Base-by-base conservation (phyloP, 129 eudicot species). In the carrot (Daucus carota) region DNA sequence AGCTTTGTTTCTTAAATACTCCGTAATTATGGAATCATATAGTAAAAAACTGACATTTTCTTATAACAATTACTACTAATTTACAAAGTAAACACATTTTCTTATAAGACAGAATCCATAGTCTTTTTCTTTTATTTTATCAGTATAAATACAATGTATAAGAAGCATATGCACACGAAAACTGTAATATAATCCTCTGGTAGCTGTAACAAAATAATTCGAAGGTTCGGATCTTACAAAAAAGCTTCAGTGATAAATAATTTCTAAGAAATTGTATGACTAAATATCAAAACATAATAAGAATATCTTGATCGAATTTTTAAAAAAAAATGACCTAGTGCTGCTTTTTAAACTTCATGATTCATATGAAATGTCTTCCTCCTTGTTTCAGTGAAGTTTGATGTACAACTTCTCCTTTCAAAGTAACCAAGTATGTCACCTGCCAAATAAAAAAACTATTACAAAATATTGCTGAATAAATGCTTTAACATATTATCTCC, bases 391-490 rank as follows among this genome's bases (percentile, higher is more conserved):
- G 15, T 43, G 85, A 77, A 48, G 79, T 29, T 78, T 70, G 73
- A 54, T 81, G 79, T 66, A 79, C 76, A 47, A 83, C 66, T 60
- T 75, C 87, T 57, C 92, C 96, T 28, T 78, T 81, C 71, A 82
- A 74, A 73, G 73, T 75, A 77, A 88, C 87, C 26, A 78, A 79
- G 72, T 86, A 90, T 3, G 96, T 82, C 43, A 74, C 88, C 96
- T 90, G 86, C 80, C 71, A 59, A 43, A 59, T 8, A 47, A 54
- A 72, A 31, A 72, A 16, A 16, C 54, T n/a, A 15, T 47, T n/a
- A 54, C 4, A 54, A 8, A 1, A 14, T 8, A 28, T 22, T 22
- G 62, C 8, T 52, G 0, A 9, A 52, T 22, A 77, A 33, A 77
- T 68, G 65, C 41, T 57, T 77, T 18, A 74, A 41, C 16, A 75